Evolutionary conservation across 78 protist species (phyloP).

Genomic region (Dictyostelium purpureum): DNA sequence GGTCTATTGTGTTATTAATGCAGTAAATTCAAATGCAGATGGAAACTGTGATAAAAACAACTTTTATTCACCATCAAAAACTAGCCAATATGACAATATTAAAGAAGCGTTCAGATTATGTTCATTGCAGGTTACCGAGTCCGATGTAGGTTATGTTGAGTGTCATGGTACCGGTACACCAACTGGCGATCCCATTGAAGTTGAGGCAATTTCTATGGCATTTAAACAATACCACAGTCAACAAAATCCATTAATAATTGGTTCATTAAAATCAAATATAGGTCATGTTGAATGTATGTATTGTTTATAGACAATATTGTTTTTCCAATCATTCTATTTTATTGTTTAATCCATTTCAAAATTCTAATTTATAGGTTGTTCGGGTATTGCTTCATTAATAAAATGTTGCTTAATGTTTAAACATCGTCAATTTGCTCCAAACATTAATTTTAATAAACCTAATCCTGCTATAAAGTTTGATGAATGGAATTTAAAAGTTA

Average conservation of each 20-base stretch:
- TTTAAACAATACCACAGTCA: neutral
- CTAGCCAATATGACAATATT: constrained; percentile 4
- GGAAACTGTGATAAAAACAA: neutral
- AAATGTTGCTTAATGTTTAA: constrained; percentile 53
- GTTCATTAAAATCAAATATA: constrained; percentile 40
- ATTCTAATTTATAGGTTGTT: constrained; percentile 39
- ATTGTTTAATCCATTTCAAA: constrained; percentile 6
- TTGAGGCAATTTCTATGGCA: constrained; percentile 4
- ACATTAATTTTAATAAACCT: neutral
- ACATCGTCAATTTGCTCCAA: constrained; percentile 5
- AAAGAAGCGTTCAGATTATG: neutral
- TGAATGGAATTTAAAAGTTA: constrained; percentile 15
- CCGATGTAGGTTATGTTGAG: constrained; percentile 35
- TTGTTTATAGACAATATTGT: no score
- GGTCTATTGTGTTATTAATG: constrained; percentile 23
- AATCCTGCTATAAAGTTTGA: constrained; percentile 41
- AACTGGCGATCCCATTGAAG: constrained; percentile 83
- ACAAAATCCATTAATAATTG: constrained; percentile 19
- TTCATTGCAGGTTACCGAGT: neutral
- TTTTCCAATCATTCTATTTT: no score
- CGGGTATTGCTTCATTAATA: constrained; percentile 62
- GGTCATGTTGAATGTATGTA: constrained; percentile 91
- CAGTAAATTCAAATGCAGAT: constrained; percentile 15
- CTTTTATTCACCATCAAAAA: neutral
- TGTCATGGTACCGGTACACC: constrained; percentile 83